Evolutionary conservation across 2,329 filamentous ascomycete species (phyloP).

Genomic region (Diaporthe ilicicola): DNA sequence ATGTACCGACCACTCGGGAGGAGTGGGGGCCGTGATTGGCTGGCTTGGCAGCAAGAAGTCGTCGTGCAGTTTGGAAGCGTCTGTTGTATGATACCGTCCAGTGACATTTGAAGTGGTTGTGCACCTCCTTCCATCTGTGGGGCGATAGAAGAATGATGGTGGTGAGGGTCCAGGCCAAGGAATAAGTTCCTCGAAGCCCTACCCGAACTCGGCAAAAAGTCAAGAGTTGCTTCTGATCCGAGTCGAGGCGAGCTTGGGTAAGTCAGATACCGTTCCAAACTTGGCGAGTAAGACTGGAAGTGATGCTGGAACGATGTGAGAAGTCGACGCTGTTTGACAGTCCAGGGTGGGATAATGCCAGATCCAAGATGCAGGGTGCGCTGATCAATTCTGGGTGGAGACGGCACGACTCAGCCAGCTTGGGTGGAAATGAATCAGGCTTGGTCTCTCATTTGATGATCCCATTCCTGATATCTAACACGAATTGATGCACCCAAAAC

Average conservation of each 20-base stretch:
- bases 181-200: background rate
- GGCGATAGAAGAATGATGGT: background rate
- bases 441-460: background rate
- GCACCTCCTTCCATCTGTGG: background rate
- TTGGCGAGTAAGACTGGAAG: background rate
- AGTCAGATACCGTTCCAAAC: background rate
- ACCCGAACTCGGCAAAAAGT: background rate
- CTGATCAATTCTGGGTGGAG: slow-evolving; percentile 2
- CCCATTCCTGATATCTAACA: background rate
- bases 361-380: slow-evolving; percentile 13
- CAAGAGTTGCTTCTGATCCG: background rate
- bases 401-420: slow-evolving; percentile 5
- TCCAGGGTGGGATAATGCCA: background rate
- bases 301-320: background rate
- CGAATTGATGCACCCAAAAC: background rate
- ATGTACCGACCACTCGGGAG: background rate
- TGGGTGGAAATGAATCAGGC: background rate
- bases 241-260: background rate
- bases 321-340: background rate
- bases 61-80: too few species aligned
- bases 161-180: background rate
- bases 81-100: background rate
- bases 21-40: slow-evolving; percentile 3
- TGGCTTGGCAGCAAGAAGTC: background rate
- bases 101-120: too few species aligned